phyloP scores from a whole-genome alignment of 768 basidiomycete genomes.

The Trametes coccinea region DNA sequence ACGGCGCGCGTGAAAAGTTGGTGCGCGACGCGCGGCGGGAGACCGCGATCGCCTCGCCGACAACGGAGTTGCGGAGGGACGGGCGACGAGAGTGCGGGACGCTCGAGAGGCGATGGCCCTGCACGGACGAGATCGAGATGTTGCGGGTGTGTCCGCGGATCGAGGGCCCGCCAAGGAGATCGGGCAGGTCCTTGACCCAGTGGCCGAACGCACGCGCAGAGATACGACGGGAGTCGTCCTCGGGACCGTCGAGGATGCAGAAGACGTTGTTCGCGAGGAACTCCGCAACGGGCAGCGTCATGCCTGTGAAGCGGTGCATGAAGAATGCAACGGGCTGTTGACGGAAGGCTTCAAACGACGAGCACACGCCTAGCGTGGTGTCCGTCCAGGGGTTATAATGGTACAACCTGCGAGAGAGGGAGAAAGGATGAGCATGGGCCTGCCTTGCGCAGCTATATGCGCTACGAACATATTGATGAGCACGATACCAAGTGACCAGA shows the following conservation, averaged over 20 bases:
- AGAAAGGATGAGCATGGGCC: conserved; percentile 1
- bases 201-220: conserved; percentile 81
- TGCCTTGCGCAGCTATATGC: conserved; percentile 8
- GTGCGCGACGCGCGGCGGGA: conserved; percentile 49
- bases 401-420: conserved; percentile 66
- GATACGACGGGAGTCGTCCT: conserved; percentile 62
- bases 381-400: conserved; percentile 99
- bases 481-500: conserved; percentile 98
- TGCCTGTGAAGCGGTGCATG: conserved; percentile 85
- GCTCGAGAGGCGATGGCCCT: conserved; percentile 63
- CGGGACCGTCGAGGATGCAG: conserved; percentile 67
- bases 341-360: conserved; percentile 81
- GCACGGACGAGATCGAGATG: conserved; percentile 59
- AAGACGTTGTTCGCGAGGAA: conserved; percentile 86
- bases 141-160: conserved; percentile 51
- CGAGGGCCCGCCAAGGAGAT: conserved; percentile 53
- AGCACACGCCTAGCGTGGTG: conserved; percentile 76
- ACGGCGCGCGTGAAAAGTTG: conserved; percentile 62
- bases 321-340: conserved; percentile 83
- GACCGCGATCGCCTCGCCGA: conserved; percentile 37
- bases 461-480: conserved; percentile 90
- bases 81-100: conserved; percentile 72
- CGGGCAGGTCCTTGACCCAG: conserved; percentile 85
- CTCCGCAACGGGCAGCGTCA: conserved; percentile 83
- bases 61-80: conserved; percentile 62